Conservation (phyloP, 2,329 filamentous ascomycete species). For the Aureobasidium melanogenum region DNA sequence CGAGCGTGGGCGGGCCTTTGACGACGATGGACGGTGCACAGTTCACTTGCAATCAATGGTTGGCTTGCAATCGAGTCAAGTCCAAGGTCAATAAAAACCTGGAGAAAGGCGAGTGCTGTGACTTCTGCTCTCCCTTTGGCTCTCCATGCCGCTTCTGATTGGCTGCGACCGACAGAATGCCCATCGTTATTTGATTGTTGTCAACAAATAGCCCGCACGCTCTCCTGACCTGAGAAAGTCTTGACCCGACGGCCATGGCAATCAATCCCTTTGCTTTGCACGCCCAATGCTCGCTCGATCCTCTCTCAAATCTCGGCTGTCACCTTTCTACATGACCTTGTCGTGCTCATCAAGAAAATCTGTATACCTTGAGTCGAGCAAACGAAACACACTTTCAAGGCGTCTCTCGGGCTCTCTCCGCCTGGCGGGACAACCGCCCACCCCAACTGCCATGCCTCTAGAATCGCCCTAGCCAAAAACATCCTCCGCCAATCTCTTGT, state of each 20-base stretch:
- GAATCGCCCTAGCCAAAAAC: constrained; percentile 5
- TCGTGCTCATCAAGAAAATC: not conserved
- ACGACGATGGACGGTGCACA: not conserved
- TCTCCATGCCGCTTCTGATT: not conserved
- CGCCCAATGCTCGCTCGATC: not conserved
- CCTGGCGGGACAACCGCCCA: constrained; percentile 4
- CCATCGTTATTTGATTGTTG: constrained; percentile 5
- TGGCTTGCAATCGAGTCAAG: constrained; percentile 3
- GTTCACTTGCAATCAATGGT: not conserved
- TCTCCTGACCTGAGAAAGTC: not conserved
- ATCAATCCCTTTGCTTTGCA: constrained; percentile 1
- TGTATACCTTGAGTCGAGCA: not conserved
- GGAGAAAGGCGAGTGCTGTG: constrained; percentile 1
- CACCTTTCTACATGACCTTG: not conserved
- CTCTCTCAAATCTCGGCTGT: not conserved
- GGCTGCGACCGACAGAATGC: not conserved
- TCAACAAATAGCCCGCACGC: constrained; percentile 3
- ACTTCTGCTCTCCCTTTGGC: not conserved
- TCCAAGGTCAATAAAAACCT: not conserved
- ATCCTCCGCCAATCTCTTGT: not conserved
- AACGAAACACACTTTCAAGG: not conserved
- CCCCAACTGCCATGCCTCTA: not conserved
- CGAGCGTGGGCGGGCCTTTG: not conserved
- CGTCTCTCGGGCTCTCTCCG: too few species aligned
- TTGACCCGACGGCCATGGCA: not conserved